Evolutionary conservation across 352 stramenopile species (phyloP).

Genomic region (Phytophthora aleatoria): DNA sequence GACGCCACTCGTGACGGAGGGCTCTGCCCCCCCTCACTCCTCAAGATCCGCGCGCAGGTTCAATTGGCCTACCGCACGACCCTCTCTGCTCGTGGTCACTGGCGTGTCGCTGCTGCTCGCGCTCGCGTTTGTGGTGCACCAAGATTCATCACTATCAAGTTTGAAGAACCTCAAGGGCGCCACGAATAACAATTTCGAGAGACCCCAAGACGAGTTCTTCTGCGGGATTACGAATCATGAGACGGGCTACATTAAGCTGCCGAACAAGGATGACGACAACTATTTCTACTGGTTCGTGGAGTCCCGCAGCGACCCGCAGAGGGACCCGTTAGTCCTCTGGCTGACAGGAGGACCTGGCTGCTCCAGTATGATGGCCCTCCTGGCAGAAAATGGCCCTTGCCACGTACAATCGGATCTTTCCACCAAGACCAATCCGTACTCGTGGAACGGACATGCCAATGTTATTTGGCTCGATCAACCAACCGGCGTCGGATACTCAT

Average conservation of each 20-base stretch:
- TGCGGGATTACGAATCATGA: conserved; percentile 47
- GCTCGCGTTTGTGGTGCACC: conserved; percentile 35
- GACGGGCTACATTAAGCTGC: conserved; percentile 57
- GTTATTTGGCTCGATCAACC: conserved; percentile 82
- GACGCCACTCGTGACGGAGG: conserved; percentile 32
- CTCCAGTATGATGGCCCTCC: conserved; percentile 58
- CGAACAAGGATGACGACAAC: conserved; percentile 54
- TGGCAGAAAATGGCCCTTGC: conserved; percentile 74
- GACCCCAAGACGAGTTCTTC: conserved; percentile 30
- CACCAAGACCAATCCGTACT: conserved; percentile 54
- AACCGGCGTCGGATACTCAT: conserved; percentile 67
- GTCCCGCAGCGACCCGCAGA: conserved; percentile 36
- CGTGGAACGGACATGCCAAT: conserved; percentile 71
- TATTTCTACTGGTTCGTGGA: conserved; percentile 81
- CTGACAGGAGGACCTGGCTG: conserved; percentile 67
- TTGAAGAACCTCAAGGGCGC: conserved; percentile 29
- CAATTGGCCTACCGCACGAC: neutral
- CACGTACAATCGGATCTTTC: conserved; percentile 48
- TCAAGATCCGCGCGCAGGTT: neutral
- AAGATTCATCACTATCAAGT: conserved; percentile 30
- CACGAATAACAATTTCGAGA: conserved; percentile 16
- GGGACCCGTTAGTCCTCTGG: conserved; percentile 70
- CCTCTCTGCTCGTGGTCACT: conserved; percentile 26
- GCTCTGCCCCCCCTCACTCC: neutral
- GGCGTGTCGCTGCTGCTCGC: conserved; percentile 42